These are phyloP conservation scores for Coemansia brasiliensis DNA, from an alignment of 192 early-diverging fungal genomes.

Conservation along the genomic window DNA sequence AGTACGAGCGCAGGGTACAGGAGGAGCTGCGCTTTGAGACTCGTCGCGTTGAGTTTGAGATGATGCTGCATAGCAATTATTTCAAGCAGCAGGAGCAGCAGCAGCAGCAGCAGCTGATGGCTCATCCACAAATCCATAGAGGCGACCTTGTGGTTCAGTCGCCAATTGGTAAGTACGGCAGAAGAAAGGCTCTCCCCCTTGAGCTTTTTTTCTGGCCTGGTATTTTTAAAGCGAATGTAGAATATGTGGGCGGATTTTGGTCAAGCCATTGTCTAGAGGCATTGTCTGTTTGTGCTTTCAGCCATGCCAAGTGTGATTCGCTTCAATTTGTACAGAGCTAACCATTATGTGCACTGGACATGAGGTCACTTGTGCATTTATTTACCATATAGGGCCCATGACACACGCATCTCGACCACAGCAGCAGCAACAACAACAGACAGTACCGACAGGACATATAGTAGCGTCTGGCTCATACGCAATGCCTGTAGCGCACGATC, in stretches of 20 bases:
- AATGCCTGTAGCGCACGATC: conserved; percentile 14
- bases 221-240: too few relatives aligned
- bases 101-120: conserved; percentile 27
- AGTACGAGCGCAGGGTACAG: conserved; percentile 47
- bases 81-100: conserved; percentile 51
- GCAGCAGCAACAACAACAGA: conserved; percentile 25
- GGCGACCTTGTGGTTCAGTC: conserved; percentile 44
- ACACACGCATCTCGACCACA: conserved; percentile 10
- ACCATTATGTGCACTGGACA: conserved; percentile 1
- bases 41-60: conserved; percentile 51
- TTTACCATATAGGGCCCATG: conserved; percentile 7
- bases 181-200: neutral
- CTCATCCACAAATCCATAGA: conserved; percentile 18
- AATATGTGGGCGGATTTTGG: too few relatives aligned
- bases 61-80: conserved; percentile 46
- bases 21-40: conserved; percentile 53
- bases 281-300: neutral
- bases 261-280: conserved; percentile 2
- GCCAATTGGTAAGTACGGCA: conserved; percentile 36
- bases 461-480: conserved; percentile 15
- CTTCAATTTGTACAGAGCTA: neutral
- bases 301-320: too few relatives aligned
- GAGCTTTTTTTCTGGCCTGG: too few relatives aligned
- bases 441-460: conserved; percentile 1
- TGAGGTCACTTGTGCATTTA: conserved; percentile 5